Evolutionary conservation across 2,329 filamentous ascomycete genomes (phyloP).

Genomic region (Eutypa lata): DNA sequence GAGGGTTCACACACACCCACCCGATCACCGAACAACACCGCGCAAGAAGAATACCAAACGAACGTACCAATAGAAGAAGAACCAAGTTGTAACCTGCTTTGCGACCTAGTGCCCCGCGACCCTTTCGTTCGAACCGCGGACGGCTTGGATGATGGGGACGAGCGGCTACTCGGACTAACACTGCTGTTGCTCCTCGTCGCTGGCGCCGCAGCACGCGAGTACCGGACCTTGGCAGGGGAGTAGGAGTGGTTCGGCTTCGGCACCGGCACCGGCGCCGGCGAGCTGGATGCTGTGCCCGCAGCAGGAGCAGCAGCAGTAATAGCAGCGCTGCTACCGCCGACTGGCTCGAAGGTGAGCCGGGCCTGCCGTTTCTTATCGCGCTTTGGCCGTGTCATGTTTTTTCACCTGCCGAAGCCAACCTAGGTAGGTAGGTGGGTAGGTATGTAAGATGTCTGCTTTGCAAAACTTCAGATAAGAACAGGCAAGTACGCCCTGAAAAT

Average conservation of each 20-base stretch:
- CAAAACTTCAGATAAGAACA: too few relatives aligned
- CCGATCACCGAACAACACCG: too few relatives aligned
- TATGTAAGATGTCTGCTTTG: too few relatives aligned
- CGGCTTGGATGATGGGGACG: conserved; percentile 4
- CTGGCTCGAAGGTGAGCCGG: conserved; percentile 29
- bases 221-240: conserved; percentile 27
- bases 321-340: conserved; percentile 1
- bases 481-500: too few relatives aligned
- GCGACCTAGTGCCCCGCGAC: not conserved
- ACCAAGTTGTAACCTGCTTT: conserved; percentile 13
- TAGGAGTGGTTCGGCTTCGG: conserved; percentile 3
- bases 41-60: not conserved
- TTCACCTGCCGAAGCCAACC: too few relatives aligned
- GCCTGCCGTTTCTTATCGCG: conserved; percentile 22
- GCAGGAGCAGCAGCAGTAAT: too few relatives aligned
- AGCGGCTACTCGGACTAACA: conserved; percentile 6
- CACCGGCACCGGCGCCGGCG: conserved; percentile 7
- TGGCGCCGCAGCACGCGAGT: conserved; percentile 11
- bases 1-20: too few relatives aligned
- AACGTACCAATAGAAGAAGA: conserved; percentile 12
- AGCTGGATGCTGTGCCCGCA: conserved; percentile 14
- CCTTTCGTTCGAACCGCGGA: conserved; percentile 1
- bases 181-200: too few relatives aligned
- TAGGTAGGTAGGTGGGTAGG: not conserved
- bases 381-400: conserved; percentile 17